Percentiles rank a stretch among this genome's conserved stretches.
Evolutionary conservation across 2,329 filamentous ascomycete species (phyloP).

Genomic region (Alternaria dauci): DNA sequence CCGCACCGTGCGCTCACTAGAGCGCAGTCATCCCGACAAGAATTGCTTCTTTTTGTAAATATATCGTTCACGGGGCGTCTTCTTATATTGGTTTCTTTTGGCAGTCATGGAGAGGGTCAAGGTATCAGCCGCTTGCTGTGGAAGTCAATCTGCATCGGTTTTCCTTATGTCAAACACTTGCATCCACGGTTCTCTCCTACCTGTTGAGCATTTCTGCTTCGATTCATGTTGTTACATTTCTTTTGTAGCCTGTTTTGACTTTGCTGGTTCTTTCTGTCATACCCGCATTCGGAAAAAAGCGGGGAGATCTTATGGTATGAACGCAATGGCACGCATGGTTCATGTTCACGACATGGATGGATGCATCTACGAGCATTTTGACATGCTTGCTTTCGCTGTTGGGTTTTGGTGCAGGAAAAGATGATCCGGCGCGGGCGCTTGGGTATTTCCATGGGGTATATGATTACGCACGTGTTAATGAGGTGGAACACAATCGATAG

Average conservation of each 20-base stretch:
- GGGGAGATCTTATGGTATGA: conserved; percentile 16
- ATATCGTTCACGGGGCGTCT: conserved; percentile 32
- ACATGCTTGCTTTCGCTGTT: conserved; percentile 39
- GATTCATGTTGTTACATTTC: conserved; percentile 18
- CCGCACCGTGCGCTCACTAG: conserved; percentile 19
- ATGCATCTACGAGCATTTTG: conserved; percentile 19
- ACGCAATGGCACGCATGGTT: conserved; percentile 17
- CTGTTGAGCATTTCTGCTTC: conserved; percentile 7
- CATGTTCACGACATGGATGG: conserved; percentile 18
- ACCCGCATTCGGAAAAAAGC: conserved; percentile 29
- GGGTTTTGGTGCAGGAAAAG: conserved; percentile 33
- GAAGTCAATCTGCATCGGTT: conserved; percentile 24
- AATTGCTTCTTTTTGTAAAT: conserved; percentile 39
- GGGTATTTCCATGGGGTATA: conserved; percentile 28
- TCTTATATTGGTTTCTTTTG: conserved; percentile 21
- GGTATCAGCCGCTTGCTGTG: conserved; percentile 18
- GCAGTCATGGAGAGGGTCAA: conserved; percentile 22
- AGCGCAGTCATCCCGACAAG: conserved; percentile 17
- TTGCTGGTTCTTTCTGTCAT: conserved; percentile 25
- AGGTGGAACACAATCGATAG: conserved; percentile 22
- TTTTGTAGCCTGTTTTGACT: conserved; percentile 27
- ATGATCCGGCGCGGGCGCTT: conserved; percentile 44
- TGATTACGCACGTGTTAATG: conserved; percentile 39
- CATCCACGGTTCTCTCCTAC: conserved; percentile 8
- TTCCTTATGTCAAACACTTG: conserved; percentile 21